Base-by-base conservation (phyloP, 2,329 filamentous ascomycete species). In the Rhinocladiella similis region DNA sequence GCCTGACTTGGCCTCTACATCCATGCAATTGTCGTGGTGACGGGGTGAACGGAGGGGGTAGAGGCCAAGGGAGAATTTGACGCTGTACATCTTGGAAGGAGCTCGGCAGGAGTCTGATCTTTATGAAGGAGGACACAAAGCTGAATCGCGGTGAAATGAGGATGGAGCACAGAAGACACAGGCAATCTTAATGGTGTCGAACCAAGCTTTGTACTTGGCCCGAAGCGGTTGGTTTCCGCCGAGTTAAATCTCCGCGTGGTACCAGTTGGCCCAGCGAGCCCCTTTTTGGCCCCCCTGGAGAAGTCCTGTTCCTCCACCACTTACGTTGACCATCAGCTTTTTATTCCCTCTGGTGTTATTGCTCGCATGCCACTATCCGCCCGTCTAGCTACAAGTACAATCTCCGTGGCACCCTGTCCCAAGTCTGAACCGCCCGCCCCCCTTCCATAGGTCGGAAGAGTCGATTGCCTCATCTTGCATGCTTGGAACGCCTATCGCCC, bases 181-280 rank as follows among this genome's bases (percentile, higher is more conserved):
- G 42, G 56, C 59, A 62, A 62, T 62, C 59, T 62, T 62, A 62
- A 59, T 54, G 59, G 59, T 53, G 59, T 62, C 57, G 39, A 62
- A 59, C 50, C 54, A 62, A 62, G 59, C 59, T 59, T 62, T 62
- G 7, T 18, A 3, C 20, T 53, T 45, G 13, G n/a, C 56, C 50
- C 7, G 25, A 52, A 50, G 6, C 0, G 45, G 59, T 29, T 38
- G 54, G 48, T 50, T 35, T 33, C 5, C n/a, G 50, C 41, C 20
- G 42, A 16, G 20, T 42, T 48, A 59, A 59, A 57, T 59, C 59
- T 61, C 59, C 59, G 59, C 46, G 19, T 38, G 50, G 35, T 9
- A 33, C 29, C 29, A 33, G 29, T 33, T 12, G 29, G 7, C 29
- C 29, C 29, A 12, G 29, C 10, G 29, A 33, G 29, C 29, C 29